A percentile compares a stretch with the other conserved stretches of the same genome.
Evolutionary conservation across 2,329 filamentous ascomycete genomes (phyloP).

Genomic region (Xylariaceae sp.): DNA sequence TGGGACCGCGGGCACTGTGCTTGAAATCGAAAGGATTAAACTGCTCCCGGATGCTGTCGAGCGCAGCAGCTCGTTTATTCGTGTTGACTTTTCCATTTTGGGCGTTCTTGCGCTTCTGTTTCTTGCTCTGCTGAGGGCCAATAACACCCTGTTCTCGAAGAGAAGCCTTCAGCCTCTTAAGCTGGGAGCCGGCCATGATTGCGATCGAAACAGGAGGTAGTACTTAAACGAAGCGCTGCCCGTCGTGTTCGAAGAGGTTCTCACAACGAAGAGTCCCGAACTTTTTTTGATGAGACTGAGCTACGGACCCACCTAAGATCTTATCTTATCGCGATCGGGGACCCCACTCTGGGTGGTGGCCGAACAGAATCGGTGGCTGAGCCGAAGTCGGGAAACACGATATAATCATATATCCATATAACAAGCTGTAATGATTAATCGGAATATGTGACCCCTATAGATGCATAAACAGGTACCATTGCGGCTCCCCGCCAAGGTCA

Average conservation of each 20-base stretch:
- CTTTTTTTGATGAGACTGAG: constrained; percentile 17
- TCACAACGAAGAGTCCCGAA: background rate
- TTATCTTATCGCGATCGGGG: background rate
- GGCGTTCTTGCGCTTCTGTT: constrained; percentile 73
- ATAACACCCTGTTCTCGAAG: constrained; percentile 84
- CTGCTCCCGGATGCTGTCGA: constrained; percentile 83
- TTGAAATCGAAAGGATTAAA: constrained; percentile 99
- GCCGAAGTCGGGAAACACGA: background rate
- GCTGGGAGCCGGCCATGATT: constrained; percentile 87
- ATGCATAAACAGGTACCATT: background rate
- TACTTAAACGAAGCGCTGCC: background rate
- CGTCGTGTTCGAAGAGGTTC: constrained; percentile 11
- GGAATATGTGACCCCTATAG: background rate
- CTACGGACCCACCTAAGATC: background rate
- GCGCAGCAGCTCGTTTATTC: constrained; percentile 71
- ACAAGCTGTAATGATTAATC: background rate
- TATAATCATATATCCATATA: background rate
- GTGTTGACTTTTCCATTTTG: constrained; percentile 59
- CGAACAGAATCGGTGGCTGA: background rate
- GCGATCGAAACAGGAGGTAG: background rate
- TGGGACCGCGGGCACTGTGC: constrained; percentile 67
- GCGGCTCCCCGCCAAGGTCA: too few species aligned
- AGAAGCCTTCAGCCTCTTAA: constrained; percentile 91
- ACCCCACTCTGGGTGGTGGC: background rate
- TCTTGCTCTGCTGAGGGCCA: constrained; percentile 90